phyloP scores from a whole-genome alignment of 805 yeast species.

The Ogataea methanolica region DNA sequence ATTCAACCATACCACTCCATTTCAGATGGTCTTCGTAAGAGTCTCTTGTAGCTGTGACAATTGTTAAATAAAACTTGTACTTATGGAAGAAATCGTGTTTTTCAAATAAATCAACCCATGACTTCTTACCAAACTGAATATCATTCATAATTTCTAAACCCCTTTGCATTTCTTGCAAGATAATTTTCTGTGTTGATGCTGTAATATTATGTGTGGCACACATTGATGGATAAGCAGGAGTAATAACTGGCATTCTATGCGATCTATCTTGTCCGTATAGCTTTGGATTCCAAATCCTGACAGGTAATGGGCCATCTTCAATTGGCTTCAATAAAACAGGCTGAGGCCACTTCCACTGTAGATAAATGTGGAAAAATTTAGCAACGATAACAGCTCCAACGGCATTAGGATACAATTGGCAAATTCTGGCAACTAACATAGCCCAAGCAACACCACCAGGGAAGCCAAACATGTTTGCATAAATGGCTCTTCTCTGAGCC shows the following conservation, averaged over 20 bases:
- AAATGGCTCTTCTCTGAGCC: constrained; percentile 94
- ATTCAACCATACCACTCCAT: constrained; percentile 93
- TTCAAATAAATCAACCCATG: constrained; percentile 72
- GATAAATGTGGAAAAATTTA: constrained; percentile 79
- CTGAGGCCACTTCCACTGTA: constrained; percentile 98
- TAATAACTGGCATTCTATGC: constrained; percentile 95
- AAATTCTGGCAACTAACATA: constrained; percentile 95
- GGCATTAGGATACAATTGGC: constrained; percentile 95
- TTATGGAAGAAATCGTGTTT: constrained; percentile 78
- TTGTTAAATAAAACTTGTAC: constrained; percentile 82
- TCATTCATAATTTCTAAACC: constrained; percentile 70
- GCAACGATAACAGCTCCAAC: constrained; percentile 88
- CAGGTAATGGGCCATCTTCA: constrained; percentile 96
- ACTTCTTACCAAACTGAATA: constrained; percentile 54
- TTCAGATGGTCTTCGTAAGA: constrained; percentile 77
- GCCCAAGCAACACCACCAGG: constrained; percentile 99
- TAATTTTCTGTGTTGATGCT: constrained; percentile 78
- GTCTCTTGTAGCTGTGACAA: constrained; percentile 72
- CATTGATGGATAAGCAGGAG: constrained; percentile 98
- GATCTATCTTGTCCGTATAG: constrained; percentile 83
- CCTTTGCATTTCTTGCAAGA: constrained; percentile 71
- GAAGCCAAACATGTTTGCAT: constrained; percentile 93
- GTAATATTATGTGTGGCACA: constrained; percentile 97
- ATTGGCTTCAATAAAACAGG: constrained; percentile 90
- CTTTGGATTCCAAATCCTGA: constrained; percentile 94